Conservation (phyloP, 179 eudicot species). For the Beta macrorhiza region DNA sequence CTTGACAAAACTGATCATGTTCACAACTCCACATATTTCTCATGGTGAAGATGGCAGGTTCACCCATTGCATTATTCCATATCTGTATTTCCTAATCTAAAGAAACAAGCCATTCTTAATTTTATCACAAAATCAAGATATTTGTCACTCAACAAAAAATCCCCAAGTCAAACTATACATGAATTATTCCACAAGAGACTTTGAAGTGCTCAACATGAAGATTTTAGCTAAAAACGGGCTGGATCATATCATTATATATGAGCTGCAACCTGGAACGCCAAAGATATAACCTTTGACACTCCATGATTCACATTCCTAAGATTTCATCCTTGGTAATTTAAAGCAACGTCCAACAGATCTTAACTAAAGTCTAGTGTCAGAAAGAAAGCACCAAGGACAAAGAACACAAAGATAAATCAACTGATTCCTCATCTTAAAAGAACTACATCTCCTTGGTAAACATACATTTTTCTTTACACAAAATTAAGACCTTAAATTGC, state of each 20-base stretch:
- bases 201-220: not conserved
- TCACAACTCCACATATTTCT: not conserved
- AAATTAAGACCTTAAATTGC: too few relatives aligned
- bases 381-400: not conserved
- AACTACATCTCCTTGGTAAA: too few relatives aligned
- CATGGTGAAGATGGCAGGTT: not conserved
- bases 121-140: not conserved
- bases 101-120: not conserved
- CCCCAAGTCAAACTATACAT: not conserved
- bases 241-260: not conserved
- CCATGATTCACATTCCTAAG: not conserved
- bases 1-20: not conserved
- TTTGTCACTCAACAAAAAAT: not conserved
- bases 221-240: not conserved
- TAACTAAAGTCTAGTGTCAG: too few relatives aligned
- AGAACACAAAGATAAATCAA: not conserved
- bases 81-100: not conserved
- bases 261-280: not conserved
- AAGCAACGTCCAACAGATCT: not conserved
- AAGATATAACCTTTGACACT: not conserved
- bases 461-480: too few relatives aligned
- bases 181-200: not conserved
- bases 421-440: not conserved
- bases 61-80: not conserved
- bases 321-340: not conserved